Base-by-base conservation (phyloP, 2,329 filamentous ascomycete species). In the Zymoseptoria brevis region DNA sequence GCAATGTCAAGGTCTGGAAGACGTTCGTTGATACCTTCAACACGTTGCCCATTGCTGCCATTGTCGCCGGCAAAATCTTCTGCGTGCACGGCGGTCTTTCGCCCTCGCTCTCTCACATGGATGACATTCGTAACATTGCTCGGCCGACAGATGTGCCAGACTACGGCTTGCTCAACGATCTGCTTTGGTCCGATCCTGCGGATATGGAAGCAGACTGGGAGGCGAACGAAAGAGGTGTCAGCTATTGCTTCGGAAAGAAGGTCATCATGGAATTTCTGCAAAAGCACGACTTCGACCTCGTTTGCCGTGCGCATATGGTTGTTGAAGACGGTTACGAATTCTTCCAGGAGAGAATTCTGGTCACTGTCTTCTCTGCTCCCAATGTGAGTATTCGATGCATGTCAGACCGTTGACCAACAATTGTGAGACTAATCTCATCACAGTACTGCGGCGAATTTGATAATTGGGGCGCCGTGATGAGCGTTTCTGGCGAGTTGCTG, bases 301-400 rank as follows among this genome's bases (percentile, higher is more conserved):
- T 99, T 56, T 99, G 94, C 73, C 87, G 94, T 66, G 94, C 94
- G 54, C 94, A 99, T 77, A 97, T 97, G 94, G 94, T 99, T 56
- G 94, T 99, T 21, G 94, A 99, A 75, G 94, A 99, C 72, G 94
- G 94, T 9, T 99, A 99, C 75, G 94, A 99, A 71, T 99, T 99
- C 75, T 99, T 97, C 75, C 96, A 89, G 62, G 94, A 99, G 73
- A 83, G 94, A 60, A 88, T 96, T 52, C 76, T 99, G 60, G 94
- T 99, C 52, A 99, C 94, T 1, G 93, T 99, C 1, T 99, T 99
- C 74, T 96, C 91, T 64, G 94, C 94, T 54, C 94, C 94, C 24
- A 99, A 99, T 71, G 91, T 96, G 80, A 62, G 64, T 59, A 11
- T 7, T 4, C 8, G 29, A 29, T 22, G 9, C 19, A 29, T 24